phyloP scores from a whole-genome alignment of 805 yeast species.

The Pichia nanzhaoensis region DNA sequence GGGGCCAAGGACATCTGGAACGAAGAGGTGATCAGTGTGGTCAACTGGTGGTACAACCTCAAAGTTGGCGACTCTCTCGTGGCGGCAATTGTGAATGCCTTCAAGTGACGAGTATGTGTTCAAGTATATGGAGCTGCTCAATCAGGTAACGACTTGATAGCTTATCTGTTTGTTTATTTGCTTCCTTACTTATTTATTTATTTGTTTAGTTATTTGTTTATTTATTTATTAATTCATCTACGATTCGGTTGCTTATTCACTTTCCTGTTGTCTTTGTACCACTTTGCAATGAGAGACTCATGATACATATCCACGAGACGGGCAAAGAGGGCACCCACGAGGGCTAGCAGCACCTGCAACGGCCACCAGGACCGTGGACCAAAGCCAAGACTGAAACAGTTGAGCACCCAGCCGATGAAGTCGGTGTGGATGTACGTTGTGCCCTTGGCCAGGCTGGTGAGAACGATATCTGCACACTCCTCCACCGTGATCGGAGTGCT shows the following conservation, averaged over 20 bases:
- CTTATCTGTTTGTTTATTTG: too few species aligned
- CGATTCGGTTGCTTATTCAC: neutral
- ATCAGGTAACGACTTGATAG: too few species aligned
- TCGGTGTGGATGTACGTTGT: slow-evolving; percentile 76
- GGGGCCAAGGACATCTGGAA: slow-evolving; percentile 77
- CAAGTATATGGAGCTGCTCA: neutral
- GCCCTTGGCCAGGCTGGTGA: slow-evolving; percentile 51
- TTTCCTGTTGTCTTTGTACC: slow-evolving; percentile 32
- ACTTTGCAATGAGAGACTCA: slow-evolving; percentile 44
- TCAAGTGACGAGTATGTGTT: slow-evolving; percentile 1
- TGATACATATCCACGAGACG: slow-evolving; percentile 54
- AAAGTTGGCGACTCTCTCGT: slow-evolving; percentile 16
- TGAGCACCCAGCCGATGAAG: slow-evolving; percentile 74
- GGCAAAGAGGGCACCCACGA: slow-evolving; percentile 45
- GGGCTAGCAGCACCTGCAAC: slow-evolving; percentile 42
- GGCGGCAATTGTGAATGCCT: slow-evolving; percentile 4
- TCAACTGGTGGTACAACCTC: slow-evolving; percentile 52
- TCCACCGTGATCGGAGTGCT: slow-evolving; percentile 63
- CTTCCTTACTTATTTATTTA: neutral
- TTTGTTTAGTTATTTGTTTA: neutral
- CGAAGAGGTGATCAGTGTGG: slow-evolving; percentile 56
- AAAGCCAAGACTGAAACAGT: slow-evolving; percentile 59
- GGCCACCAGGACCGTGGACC: slow-evolving; percentile 58
- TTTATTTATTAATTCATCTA: neutral
- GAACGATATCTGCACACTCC: slow-evolving; percentile 55